Evolutionary conservation across 2,329 filamentous ascomycete species (phyloP).

Genomic region (Cryoendolithus antarcticus): DNA sequence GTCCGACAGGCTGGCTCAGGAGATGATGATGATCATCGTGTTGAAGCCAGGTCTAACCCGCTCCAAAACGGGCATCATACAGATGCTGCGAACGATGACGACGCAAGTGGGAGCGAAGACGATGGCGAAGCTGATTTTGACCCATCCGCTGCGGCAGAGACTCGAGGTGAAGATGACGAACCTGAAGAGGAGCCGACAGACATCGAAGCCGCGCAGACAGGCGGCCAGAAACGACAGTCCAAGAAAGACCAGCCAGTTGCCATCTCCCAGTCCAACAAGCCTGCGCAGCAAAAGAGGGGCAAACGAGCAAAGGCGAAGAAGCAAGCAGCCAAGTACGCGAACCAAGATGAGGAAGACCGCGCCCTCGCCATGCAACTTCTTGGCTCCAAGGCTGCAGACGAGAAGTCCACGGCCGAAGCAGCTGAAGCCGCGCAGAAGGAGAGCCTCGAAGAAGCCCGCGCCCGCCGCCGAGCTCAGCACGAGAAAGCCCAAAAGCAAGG

Average conservation of each 20-base stretch:
- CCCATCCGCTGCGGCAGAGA: too few species aligned
- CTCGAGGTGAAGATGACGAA: too few species aligned
- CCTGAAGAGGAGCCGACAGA: constrained; percentile 15
- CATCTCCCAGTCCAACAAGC: constrained; percentile 14
- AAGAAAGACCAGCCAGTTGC: constrained; percentile 15
- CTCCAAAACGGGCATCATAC: constrained; percentile 12
- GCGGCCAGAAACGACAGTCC: constrained; percentile 8
- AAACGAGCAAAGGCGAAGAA: constrained; percentile 79
- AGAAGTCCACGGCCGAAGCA: constrained; percentile 54
- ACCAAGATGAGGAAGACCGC: constrained; percentile 91
- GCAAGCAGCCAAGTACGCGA: constrained; percentile 74
- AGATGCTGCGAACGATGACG: constrained; percentile 16
- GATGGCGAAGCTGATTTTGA: constrained; percentile 6
- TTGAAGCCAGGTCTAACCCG: constrained; percentile 2
- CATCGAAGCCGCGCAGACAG: constrained; percentile 15
- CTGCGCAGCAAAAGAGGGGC: constrained; percentile 43
- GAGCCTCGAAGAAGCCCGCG: constrained; percentile 49
- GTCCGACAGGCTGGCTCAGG: constrained; percentile 13
- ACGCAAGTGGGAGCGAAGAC: constrained; percentile 8
- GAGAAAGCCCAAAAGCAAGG: constrained; percentile 62
- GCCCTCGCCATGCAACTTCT: constrained; percentile 72
- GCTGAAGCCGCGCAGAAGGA: constrained; percentile 53
- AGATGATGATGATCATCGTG: constrained; percentile 13
- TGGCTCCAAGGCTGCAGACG: constrained; percentile 57
- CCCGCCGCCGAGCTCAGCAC: constrained; percentile 68